These are phyloP conservation scores for Candolleomyces eurysporus DNA, from an alignment of 768 basidiomycete genomes.

Conservation along the genomic window DNA sequence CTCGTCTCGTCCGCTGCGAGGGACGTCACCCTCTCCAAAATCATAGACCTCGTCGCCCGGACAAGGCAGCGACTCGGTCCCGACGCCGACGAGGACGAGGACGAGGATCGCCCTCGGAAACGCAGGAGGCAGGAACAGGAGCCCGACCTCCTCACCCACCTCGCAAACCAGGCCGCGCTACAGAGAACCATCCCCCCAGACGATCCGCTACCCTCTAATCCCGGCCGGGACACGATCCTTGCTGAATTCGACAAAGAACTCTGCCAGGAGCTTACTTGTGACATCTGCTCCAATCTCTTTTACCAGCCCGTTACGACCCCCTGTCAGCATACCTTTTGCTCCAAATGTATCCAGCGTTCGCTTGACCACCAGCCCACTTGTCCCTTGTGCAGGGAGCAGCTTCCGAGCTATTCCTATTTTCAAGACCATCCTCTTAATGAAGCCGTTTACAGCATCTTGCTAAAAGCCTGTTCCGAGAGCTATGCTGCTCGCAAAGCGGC, in stretches of 20 bases:
- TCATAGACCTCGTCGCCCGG: conserved; percentile 43
- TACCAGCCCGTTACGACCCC: conserved; percentile 89
- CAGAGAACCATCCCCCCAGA: conserved; percentile 28
- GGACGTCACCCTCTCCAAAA: conserved; percentile 60
- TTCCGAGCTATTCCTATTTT: conserved; percentile 77
- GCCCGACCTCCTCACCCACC: conserved; percentile 37
- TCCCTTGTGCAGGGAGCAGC: conserved; percentile 79
- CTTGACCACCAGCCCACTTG: conserved; percentile 83
- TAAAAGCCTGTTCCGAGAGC: conserved; percentile 61
- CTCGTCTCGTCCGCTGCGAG: conserved; percentile 18
- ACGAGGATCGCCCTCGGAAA: conserved; percentile 25
- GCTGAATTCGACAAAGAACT: conserved; percentile 59
- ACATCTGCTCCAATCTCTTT: conserved; percentile 85
- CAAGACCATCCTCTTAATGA: conserved; percentile 79
- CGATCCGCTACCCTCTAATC: conserved; percentile 28
- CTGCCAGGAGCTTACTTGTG: conserved; percentile 74
- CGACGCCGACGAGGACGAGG: conserved; percentile 25
- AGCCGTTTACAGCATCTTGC: conserved; percentile 53
- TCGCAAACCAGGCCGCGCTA: conserved; percentile 28
- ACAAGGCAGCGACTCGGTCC: conserved; percentile 14
- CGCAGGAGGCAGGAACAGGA: conserved; percentile 25
- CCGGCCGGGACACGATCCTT: conserved; percentile 20
- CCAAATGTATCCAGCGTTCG: conserved; percentile 83
- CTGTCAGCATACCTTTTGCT: conserved; percentile 96
- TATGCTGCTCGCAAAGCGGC: conserved; percentile 62